Evolutionary conservation across 345 rosid genomes (phyloP), one percentile per base, ranked within the genome.

Genomic region (Arabidopsis arenosa): DNA sequence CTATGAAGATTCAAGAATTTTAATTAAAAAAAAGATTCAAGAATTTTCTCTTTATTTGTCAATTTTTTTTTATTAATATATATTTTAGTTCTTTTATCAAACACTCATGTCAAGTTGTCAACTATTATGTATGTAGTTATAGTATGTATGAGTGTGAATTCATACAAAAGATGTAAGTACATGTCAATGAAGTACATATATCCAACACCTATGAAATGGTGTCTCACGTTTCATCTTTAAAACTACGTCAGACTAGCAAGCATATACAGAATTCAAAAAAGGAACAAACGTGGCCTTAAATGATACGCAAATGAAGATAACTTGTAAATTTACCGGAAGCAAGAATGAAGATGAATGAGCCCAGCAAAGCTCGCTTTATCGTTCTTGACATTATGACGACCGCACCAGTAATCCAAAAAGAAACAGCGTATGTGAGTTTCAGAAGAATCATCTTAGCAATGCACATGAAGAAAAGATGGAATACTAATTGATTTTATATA

Each of bases 271-370:
- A 54, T 2, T 26, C 2, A 17, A 61, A 52, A 23, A 63, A 2
- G 11, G 13, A 15, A 62, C 33, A 47, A 59, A 51, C 0, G n/a
- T n/a, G 3, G 33, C 23, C 2, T 28, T 8, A 49, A 15, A 30
- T 65, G 45, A 64, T 33, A 39, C 66, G n/a, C 12, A 70, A 45
- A 33, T 44, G 0, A 45, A 56, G 48, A 59, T 12, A 7, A 40
- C 2, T 13, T 30, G 60, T 47, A 56, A 12, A 44, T 13, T 40
- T 72, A 90, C 98, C 93, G 15, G 84, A 59, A 30, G 92, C 90
- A 77, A 90, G 56, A 73, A 72, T 68, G 82, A 87, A 84, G 72
- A 88, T 80, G 80, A 83, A 62, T 10, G 82, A 80, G 57, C 86
- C 89, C 76, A 74, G 72, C 28, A 84, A 28, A 58, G 63, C 75